Conservation (phyloP, 164 flowering plant genomes). For the Buxus sempervirens region DNA sequence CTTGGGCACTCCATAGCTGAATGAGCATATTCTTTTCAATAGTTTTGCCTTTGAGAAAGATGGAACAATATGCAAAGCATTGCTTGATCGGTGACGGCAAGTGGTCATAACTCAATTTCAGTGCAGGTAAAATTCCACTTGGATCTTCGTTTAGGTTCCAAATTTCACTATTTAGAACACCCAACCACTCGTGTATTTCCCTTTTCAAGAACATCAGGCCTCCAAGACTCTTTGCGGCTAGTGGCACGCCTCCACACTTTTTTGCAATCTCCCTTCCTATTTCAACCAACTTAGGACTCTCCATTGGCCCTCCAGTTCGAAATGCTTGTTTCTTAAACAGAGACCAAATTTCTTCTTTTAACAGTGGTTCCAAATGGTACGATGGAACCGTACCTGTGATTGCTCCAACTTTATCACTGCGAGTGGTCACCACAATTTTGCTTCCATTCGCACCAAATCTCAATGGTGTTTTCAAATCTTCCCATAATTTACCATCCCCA, state of each 20-base stretch:
- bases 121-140: background rate
- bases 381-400: too few relatives aligned
- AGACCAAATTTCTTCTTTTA: background rate
- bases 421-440: too few relatives aligned
- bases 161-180: background rate
- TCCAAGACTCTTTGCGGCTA: slow-evolving; percentile 4
- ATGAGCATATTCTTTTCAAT: background rate
- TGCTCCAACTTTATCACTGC: too few relatives aligned
- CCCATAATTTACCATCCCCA: too few relatives aligned
- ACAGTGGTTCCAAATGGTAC: too few relatives aligned
- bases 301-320: background rate
- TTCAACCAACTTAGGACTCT: background rate
- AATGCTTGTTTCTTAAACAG: background rate
- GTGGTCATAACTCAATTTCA: slow-evolving; percentile 9
- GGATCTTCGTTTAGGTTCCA: background rate
- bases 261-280: slow-evolving; percentile 5
- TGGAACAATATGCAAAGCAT: slow-evolving; percentile 9
- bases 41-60: background rate
- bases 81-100: background rate
- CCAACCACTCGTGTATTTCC: background rate
- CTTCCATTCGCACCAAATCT: too few relatives aligned
- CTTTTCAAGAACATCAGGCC: background rate
- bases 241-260: slow-evolving; percentile 15
- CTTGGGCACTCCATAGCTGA: background rate
- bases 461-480: too few relatives aligned